Evolutionary conservation across 768 basidiomycete genomes (phyloP).

Genomic region (Boletus barrowsii): DNA sequence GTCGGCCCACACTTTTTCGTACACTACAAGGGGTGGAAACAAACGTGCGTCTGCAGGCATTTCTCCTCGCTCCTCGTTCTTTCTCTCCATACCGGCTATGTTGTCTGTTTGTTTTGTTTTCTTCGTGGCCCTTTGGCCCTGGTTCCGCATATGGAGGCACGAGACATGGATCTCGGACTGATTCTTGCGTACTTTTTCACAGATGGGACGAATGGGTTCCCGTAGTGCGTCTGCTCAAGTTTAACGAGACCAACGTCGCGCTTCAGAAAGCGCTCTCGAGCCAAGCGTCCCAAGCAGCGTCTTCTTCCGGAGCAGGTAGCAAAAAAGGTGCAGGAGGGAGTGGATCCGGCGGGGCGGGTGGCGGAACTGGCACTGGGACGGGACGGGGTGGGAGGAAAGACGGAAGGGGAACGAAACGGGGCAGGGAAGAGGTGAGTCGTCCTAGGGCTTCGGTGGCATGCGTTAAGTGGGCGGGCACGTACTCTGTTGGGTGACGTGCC

Average conservation of each 20-base stretch:
- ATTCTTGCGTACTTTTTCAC: neutral
- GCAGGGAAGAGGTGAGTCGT: constrained; percentile 65
- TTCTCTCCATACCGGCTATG: neutral
- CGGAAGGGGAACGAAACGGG: constrained; percentile 65
- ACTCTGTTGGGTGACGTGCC: neutral
- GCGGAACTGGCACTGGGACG: constrained; percentile 21
- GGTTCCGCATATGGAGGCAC: neutral
- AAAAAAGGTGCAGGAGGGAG: constrained; percentile 23
- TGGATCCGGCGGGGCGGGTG: constrained; percentile 29
- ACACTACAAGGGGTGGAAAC: constrained; percentile 99
- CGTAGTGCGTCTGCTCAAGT: constrained; percentile 73
- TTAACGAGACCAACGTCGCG: constrained; percentile 74
- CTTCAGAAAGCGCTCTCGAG: constrained; percentile 67
- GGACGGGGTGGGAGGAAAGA: constrained; percentile 50
- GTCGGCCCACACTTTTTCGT: constrained; percentile 88
- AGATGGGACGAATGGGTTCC: constrained; percentile 65
- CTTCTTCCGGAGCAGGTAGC: constrained; percentile 32
- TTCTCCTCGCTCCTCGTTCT: no score
- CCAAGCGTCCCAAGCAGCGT: constrained; percentile 42
- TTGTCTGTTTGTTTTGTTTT: neutral
- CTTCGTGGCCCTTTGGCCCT: no score
- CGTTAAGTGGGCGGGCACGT: no score
- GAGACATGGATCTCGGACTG: neutral
- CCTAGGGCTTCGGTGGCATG: neutral
- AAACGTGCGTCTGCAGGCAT: constrained; percentile 60